Percentiles rank a stretch among this genome's conserved stretches.
These are phyloP conservation scores for Sporothrix curviconia DNA, from an alignment of 2,329 filamentous ascomycete species.

Conservation along the genomic window DNA sequence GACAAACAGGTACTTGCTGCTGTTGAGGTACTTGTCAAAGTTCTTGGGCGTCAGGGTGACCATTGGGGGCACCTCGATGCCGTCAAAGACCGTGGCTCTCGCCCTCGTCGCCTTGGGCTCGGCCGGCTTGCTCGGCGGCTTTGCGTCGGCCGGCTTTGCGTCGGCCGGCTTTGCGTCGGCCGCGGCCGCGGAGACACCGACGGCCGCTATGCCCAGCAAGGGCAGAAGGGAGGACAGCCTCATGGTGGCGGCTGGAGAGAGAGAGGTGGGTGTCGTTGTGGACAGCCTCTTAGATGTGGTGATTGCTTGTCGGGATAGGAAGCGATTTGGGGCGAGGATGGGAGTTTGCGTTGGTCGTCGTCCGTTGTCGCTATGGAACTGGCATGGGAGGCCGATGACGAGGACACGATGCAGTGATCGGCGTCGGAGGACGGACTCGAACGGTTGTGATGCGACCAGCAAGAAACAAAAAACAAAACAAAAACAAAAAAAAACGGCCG, in stretches of 20 bases:
- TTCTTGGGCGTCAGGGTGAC: slow-evolving; percentile 52
- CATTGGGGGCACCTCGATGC: slow-evolving; percentile 58
- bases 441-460: too few species aligned
- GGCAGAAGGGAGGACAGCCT: slow-evolving; percentile 39
- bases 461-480: too few species aligned
- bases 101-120: slow-evolving; percentile 29
- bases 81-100: slow-evolving; percentile 57
- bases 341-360: too few species aligned
- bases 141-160: neutral
- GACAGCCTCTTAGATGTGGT: neutral
- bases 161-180: slow-evolving; percentile 18
- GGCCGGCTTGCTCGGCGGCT: slow-evolving; percentile 26
- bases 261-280: neutral
- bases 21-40: slow-evolving; percentile 50
- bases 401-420: neutral
- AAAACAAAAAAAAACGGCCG: too few species aligned
- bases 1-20: slow-evolving; percentile 46
- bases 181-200: slow-evolving; percentile 30
- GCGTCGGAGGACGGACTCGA: too few species aligned
- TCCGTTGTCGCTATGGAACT: neutral
- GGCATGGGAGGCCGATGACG: neutral
- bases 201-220: slow-evolving; percentile 39
- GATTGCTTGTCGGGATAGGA: neutral
- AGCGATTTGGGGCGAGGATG: too few species aligned
- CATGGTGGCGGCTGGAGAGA: slow-evolving; percentile 29